A percentile compares a stretch with the other conserved stretches of the same genome.
These are phyloP conservation scores for Triglochin maritima DNA, from an alignment of 106 monocot species.

Conservation along the genomic window DNA sequence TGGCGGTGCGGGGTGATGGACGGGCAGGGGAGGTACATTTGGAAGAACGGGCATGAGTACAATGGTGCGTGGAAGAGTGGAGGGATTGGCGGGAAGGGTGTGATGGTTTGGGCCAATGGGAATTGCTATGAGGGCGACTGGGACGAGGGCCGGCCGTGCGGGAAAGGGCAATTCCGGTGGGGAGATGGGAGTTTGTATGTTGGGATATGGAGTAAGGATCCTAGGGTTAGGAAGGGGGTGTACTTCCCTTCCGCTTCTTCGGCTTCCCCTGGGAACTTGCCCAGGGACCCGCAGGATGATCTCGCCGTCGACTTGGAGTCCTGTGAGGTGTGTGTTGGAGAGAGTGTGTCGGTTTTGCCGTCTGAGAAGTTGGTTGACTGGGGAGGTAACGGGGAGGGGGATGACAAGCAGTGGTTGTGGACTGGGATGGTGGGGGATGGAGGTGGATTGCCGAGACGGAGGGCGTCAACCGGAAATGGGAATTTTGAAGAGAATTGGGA, in stretches of 20 bases:
- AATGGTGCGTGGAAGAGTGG: constrained; percentile 55
- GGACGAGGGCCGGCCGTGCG: constrained; percentile 61
- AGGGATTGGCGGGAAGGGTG: constrained; percentile 48
- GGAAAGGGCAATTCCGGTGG: constrained; percentile 68
- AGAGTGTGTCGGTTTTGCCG: constrained; percentile 36
- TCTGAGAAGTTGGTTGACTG: constrained; percentile 56
- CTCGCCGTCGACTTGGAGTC: constrained; percentile 31
- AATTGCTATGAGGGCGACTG: constrained; percentile 76
- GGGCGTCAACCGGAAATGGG: no score
- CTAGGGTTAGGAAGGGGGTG: constrained; percentile 35
- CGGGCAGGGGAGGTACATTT: constrained; percentile 64
- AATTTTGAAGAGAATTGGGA: no score
- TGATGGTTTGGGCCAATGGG: constrained; percentile 59
- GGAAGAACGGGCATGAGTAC: constrained; percentile 74
- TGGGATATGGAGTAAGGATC: constrained; percentile 48
- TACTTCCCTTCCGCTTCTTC: constrained; percentile 55
- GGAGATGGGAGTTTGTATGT: constrained; percentile 69
- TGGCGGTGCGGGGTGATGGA: constrained; percentile 71
- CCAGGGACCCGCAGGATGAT: constrained; percentile 46
- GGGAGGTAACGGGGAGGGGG: not conserved
- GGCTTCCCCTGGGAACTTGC: constrained; percentile 11
- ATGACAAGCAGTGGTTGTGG: no score
- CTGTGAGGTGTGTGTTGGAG: constrained; percentile 35
- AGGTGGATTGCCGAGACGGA: no score
- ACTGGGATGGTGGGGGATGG: no score